Conservation (phyloP, 164 flowering plant species). For the Dillenia turbinata region DNA sequence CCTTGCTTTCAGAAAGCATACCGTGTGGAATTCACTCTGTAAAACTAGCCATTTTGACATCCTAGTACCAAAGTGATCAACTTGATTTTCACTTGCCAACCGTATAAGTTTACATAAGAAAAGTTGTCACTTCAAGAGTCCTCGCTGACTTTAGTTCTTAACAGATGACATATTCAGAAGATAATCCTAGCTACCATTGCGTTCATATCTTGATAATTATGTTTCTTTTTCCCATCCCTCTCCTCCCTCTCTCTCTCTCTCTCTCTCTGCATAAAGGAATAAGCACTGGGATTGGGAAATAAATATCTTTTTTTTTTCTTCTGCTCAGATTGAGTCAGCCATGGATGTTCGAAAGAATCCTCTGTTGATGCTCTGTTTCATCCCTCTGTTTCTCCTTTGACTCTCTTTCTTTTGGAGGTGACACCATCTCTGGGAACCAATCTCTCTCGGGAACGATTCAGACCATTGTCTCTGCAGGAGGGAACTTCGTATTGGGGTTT, state of each 20-base stretch:
- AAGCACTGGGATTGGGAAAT: no score
- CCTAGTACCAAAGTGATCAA: no score
- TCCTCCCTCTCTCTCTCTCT: not conserved
- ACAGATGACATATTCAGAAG: no score
- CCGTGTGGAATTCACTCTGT: no score
- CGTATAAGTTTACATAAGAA: no score
- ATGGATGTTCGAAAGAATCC: not conserved
- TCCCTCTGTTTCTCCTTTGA: slow-evolving; percentile 13
- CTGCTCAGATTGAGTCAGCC: not conserved
- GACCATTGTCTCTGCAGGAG: slow-evolving; percentile 42
- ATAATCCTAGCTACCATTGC: no score
- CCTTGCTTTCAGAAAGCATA: no score
- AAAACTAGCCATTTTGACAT: no score
- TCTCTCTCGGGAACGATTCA: slow-evolving; percentile 50
- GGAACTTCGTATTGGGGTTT: slow-evolving; percentile 53
- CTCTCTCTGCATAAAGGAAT: not conserved
- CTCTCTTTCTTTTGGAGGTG: slow-evolving; percentile 23
- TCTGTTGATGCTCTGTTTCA: slow-evolving; percentile 8
- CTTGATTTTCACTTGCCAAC: no score
- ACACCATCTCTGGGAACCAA: slow-evolving; percentile 31
- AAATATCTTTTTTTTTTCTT: not conserved
- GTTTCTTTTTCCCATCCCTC: not conserved
- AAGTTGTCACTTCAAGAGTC: no score
- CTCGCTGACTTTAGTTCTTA: no score
- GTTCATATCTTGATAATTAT: no score